Evolutionary conservation across 768 basidiomycete species (phyloP).

Genomic region (Tremella fuciformis): DNA sequence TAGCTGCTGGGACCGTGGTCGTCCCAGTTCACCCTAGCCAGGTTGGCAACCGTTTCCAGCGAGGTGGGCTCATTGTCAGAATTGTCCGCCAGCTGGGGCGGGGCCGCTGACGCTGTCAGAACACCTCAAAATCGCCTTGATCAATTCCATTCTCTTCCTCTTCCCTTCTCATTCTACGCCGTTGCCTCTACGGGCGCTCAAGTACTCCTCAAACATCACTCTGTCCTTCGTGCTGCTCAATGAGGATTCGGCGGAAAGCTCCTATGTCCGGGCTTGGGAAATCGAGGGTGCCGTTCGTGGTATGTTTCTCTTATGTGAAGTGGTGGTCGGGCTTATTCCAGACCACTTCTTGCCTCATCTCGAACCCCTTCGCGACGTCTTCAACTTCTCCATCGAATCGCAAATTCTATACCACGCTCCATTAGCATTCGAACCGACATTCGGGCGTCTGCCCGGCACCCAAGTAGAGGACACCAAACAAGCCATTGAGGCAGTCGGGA

Average conservation of each 20-base stretch:
- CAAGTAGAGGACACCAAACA: slow-evolving; percentile 9
- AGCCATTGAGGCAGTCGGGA: slow-evolving; percentile 14
- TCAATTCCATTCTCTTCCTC: slow-evolving; percentile 31
- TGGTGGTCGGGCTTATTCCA: slow-evolving; percentile 43
- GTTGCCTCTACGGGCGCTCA: slow-evolving; percentile 58
- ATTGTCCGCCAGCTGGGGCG: not conserved
- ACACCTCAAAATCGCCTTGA: slow-evolving; percentile 55
- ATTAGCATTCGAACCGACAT: slow-evolving; percentile 68
- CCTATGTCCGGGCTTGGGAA: slow-evolving; percentile 68
- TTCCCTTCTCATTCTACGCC: slow-evolving; percentile 28
- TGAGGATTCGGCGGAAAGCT: slow-evolving; percentile 73
- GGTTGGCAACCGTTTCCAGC: slow-evolving; percentile 26
- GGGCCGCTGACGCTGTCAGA: slow-evolving; percentile 51
- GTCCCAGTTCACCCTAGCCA: slow-evolving; percentile 39
- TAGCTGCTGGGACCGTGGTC: slow-evolving; percentile 33
- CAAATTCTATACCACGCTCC: slow-evolving; percentile 92
- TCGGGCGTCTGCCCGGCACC: not conserved
- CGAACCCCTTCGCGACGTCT: slow-evolving; percentile 62
- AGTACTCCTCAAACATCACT: slow-evolving; percentile 77
- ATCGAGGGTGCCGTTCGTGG: slow-evolving; percentile 63
- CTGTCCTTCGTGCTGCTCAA: slow-evolving; percentile 90
- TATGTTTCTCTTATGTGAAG: slow-evolving; percentile 52
- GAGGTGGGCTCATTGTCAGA: slow-evolving; percentile 18
- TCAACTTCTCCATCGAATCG: slow-evolving; percentile 91
- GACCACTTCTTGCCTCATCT: slow-evolving; percentile 70